Evolutionary conservation across 352 stramenopile genomes (phyloP), one percentile per base, ranked within the genome.

Genomic region (Aphanomyces stellatus): DNA sequence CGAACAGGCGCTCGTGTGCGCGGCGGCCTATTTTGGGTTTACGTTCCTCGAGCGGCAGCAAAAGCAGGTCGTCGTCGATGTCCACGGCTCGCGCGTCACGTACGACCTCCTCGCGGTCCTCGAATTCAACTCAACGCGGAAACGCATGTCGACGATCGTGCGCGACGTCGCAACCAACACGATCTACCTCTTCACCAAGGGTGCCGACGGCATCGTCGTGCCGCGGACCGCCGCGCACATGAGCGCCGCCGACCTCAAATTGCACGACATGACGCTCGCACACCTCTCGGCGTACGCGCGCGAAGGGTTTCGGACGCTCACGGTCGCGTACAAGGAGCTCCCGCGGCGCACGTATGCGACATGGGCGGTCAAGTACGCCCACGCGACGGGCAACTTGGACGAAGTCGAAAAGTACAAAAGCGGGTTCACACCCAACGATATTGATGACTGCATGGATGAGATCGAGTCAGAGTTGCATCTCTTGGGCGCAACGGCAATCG

Each of bases 401-500:
- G 85, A 92, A 70, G 80, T 91, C n/a, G 79, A 90, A 41, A 88
- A 88, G 67, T 79, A 81, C 40, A 94, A 90, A 34, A 81, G 82
- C 34, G 87, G 88, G 4, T 11, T 8, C 43, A 69, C 79, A 1
- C 72, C 76, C 0, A 93, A 93, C 57, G 68, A 66, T 11, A 92
- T 92, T 48, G 85, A 93, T 41, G 61, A 75, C 24, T 91, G 76
- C 34, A 92, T 92, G 84, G 81, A 82, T 42, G 83, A 93, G 61
- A 81, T 96, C 24, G 90, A 97, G 69, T 76, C 69, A 10, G 73
- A 93, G 28, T 71, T 97, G 40, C 77, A 83, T 27, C 78, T 96
- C 4, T 76, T 97, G 7, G 92, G 93, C 5, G 87, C 91, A 0
- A 98, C 88, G 2, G 93, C 90, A 24, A 98, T 98, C 56, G 93